Percentiles rank a stretch among this genome's conserved stretches.
Evolutionary conservation across 1,139 yeast species (phyloP).

Genomic region (Saccharomyces hybrid): DNA sequence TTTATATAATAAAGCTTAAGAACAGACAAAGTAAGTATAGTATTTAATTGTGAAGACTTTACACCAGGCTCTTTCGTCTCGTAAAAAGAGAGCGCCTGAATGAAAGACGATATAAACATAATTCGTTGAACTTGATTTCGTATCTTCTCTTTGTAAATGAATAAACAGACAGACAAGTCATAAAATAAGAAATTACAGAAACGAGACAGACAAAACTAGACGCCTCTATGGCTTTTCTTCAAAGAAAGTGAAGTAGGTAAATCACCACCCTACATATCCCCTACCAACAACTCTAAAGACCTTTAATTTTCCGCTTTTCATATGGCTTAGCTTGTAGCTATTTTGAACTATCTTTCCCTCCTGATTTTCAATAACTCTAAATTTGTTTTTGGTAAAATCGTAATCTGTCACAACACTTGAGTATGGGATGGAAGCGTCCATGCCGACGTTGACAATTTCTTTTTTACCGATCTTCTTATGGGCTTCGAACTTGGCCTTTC

Average conservation of each 20-base stretch:
- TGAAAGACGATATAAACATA: too few species aligned
- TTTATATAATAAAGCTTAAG: too few species aligned
- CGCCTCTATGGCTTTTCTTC: not conserved
- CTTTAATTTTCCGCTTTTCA: constrained; percentile 71
- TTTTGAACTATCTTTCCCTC: constrained; percentile 51
- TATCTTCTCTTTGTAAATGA: too few species aligned
- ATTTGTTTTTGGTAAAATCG: constrained; percentile 67
- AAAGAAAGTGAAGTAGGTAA: not conserved
- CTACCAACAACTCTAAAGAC: constrained; percentile 68
- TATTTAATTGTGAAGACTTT: too few species aligned
- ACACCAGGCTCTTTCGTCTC: too few species aligned
- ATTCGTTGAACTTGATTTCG: too few species aligned
- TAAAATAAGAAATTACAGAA: too few species aligned
- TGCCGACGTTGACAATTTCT: constrained; percentile 42
- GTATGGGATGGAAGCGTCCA: constrained; percentile 34
- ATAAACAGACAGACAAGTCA: too few species aligned
- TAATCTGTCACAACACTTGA: constrained; percentile 54
- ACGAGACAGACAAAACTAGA: too few species aligned
- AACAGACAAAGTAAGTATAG: too few species aligned
- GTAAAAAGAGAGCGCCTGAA: too few species aligned
- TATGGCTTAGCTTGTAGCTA: constrained; percentile 59
- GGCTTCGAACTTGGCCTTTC: constrained; percentile 64
- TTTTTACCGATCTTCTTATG: constrained; percentile 53
- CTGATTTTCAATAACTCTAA: constrained; percentile 62
- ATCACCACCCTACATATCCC: constrained; percentile 53